These are phyloP conservation scores for Helianthus tuberosus DNA, from an alignment of 129 eudicot genomes.

Conservation along the genomic window DNA sequence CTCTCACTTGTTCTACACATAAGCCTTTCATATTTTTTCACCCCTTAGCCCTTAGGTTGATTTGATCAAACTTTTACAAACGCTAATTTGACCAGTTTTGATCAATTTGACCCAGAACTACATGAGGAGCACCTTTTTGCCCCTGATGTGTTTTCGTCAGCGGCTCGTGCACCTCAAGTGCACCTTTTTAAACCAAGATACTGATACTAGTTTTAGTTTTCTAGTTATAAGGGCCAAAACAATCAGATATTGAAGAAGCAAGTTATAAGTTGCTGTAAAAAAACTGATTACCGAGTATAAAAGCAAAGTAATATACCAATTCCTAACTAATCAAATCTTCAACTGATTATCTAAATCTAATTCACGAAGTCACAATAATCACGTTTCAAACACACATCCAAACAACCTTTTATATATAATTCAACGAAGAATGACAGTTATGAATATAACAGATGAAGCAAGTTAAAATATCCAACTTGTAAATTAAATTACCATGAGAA, in stretches of 20 bases:
- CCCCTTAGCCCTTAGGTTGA: too few species aligned
- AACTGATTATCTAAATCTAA: conserved; percentile 1
- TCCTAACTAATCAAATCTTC: background rate
- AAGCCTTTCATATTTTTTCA: too few species aligned
- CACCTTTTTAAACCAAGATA: background rate
- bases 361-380: background rate
- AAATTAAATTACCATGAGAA: conserved; percentile 64
- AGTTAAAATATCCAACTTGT: background rate
- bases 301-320: background rate
- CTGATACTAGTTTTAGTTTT: background rate
- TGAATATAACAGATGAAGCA: background rate
- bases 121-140: too few species aligned
- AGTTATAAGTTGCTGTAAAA: background rate
- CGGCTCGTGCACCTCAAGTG: too few species aligned
- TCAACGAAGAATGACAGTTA: background rate
- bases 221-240: background rate
- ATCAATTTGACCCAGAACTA: too few species aligned
- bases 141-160: too few species aligned
- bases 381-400: conserved; percentile 3
- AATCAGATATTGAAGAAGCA: conserved; percentile 8
- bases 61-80: too few species aligned
- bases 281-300: background rate
- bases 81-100: too few species aligned
- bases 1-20: too few species aligned
- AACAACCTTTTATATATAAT: background rate